Conservation (phyloP, 179 eudicot genomes). For the Beta macrorhiza region DNA sequence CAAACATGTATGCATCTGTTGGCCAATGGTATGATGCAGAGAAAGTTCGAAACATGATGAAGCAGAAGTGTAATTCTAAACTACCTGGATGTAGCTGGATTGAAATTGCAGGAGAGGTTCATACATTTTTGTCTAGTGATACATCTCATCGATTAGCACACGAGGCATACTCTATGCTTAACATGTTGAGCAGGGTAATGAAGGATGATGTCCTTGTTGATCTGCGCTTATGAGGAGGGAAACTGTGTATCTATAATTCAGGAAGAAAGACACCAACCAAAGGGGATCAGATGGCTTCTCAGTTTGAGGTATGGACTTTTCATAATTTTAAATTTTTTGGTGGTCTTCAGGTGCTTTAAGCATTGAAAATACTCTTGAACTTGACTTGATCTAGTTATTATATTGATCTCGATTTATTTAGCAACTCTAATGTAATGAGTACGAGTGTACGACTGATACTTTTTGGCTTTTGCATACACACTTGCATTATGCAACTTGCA, state of each 20-base stretch:
- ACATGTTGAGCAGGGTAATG: slow-evolving; percentile 29
- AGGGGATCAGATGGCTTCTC: background rate
- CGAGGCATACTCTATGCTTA: slow-evolving; percentile 25
- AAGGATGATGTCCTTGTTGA: slow-evolving; percentile 16
- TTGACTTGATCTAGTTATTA: background rate
- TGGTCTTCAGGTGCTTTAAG: background rate
- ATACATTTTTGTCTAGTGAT: slow-evolving; percentile 35
- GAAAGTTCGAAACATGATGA: slow-evolving; percentile 46
- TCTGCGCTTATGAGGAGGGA: background rate
- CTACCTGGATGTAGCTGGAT: slow-evolving; percentile 57
- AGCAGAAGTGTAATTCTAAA: slow-evolving; percentile 31
- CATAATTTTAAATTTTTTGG: background rate
- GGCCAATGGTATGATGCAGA: slow-evolving; percentile 55
- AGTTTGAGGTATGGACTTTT: slow-evolving; percentile 20
- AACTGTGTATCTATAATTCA: background rate
- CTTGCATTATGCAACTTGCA: too few relatives aligned
- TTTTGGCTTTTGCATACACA: too few relatives aligned
- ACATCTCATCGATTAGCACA: slow-evolving; percentile 25
- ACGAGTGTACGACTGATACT: background rate
- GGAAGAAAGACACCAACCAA: background rate
- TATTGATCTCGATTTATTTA: background rate
- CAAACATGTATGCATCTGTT: slow-evolving; percentile 49
- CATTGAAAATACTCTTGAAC: background rate
- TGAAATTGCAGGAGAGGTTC: slow-evolving; percentile 34
- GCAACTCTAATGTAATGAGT: background rate